Evolutionary conservation across 2,329 filamentous ascomycete genomes (phyloP), one percentile per base, ranked within the genome.

Genomic region (Zymoseptoria pseudotritici): DNA sequence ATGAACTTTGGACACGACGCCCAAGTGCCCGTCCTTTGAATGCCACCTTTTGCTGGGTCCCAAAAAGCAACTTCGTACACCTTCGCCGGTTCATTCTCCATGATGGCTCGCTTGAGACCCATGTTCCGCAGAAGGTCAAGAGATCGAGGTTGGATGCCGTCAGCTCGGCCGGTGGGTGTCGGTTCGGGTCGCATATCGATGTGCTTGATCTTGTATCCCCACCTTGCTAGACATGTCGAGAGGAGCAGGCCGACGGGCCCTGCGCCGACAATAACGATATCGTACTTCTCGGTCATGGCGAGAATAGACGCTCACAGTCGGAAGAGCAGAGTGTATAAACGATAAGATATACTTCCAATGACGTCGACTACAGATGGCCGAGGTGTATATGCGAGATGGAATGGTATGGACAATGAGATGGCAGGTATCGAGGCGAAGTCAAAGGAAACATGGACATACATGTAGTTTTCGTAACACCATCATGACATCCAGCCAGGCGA

Each of bases 181-280:
- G 91, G 91, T 70, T 93, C 89, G 2, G 90, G 81, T 61, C 91
- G 83, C 76, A 95, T 96, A 77, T 96, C 92, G 71, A 96, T 91
- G 76, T 96, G 91, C 80, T 93, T 96, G 75, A 97, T 90, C 74
- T 86, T 91, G 80, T 96, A 97, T 20, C 92, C 92, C 90, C 91
- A 96, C 78, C 91, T 83, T 62, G 90, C 89, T 63, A 97, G 83
- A 72, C 89, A 93, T 29, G 91, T 91, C 8, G 91, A 94, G 22
- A 96, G 82, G 77, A 95, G 86, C 60, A 96, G 83, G 58, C 92
- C 92, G 50, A 92, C 91, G 3, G 92, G 92, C 17, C 92, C 92
- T 58, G 92, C 92, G 65, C 92, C 92, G 58, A 96, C 82, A 66
- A 96, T 91, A 67, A 96, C 91, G 55, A 83, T 82, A 69, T 88